phyloP scores from a whole-genome alignment of 345 rosid species.

The Boechera divaricarpa region DNA sequence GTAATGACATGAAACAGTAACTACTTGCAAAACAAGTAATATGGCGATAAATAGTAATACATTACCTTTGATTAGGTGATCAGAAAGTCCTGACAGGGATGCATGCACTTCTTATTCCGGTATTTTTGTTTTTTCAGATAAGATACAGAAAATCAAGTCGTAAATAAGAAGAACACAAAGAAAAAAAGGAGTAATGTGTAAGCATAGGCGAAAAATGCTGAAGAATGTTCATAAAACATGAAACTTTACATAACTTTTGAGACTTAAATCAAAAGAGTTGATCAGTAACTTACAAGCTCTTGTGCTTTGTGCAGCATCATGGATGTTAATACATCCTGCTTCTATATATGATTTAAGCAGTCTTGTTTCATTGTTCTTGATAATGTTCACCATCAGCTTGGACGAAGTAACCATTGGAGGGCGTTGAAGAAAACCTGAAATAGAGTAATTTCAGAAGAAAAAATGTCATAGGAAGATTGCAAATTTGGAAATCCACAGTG shows the following conservation, averaged over 20 bases:
- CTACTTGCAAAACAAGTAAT: neutral
- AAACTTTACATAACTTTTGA: neutral
- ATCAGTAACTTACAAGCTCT: constrained; percentile 61
- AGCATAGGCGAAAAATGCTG: neutral
- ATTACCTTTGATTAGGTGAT: constrained; percentile 64
- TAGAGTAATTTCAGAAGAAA: neutral
- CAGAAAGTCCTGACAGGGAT: constrained; percentile 59
- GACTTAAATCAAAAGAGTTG: constrained; percentile 5
- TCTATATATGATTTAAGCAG: constrained; percentile 63
- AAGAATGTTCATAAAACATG: constrained; percentile 1
- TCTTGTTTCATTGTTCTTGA: constrained; percentile 66
- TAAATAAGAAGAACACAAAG: neutral
- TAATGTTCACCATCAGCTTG: constrained; percentile 54
- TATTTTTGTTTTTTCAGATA: neutral
- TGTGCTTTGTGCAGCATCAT: constrained; percentile 54
- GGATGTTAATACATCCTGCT: constrained; percentile 57
- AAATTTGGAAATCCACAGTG: neutral
- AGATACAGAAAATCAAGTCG: constrained; percentile 1
- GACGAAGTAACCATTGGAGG: constrained; percentile 60
- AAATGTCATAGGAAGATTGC: neutral
- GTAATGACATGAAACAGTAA: constrained; percentile 20
- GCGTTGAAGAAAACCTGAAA: constrained; percentile 62
- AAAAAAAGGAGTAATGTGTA: neutral
- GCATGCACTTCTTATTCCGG: constrained; percentile 56
- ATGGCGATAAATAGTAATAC: neutral